These are phyloP conservation scores for Wallacemonas sp. DNA, from an alignment of 208 protist genomes.

Conservation along the genomic window DNA sequence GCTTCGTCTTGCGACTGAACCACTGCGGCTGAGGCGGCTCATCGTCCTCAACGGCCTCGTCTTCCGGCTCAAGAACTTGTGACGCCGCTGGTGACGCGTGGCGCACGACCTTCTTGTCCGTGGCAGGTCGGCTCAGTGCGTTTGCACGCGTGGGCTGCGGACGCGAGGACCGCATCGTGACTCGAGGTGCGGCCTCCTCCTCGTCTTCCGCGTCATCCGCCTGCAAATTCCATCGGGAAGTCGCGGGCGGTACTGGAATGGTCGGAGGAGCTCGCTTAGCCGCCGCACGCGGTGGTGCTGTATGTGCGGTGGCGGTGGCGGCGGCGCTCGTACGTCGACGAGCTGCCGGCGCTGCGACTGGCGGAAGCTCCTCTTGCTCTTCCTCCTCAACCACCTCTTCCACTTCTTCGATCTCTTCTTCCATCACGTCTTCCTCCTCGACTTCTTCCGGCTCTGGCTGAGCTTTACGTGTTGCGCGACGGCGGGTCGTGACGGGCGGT, in stretches of 20 bases:
- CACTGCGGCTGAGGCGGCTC: slow-evolving; percentile 8
- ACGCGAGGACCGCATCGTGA: neutral
- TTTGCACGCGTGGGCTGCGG: slow-evolving; percentile 13
- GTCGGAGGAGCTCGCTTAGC: neutral
- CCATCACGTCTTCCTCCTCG: slow-evolving; percentile 17
- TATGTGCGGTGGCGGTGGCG: too few relatives aligned
- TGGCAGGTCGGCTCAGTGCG: neutral
- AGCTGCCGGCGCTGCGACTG: neutral
- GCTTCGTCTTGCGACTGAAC: slow-evolving; percentile 23
- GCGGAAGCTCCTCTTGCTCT: slow-evolving; percentile 21
- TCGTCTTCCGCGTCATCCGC: slow-evolving; percentile 3
- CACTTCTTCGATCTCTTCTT: slow-evolving; percentile 23
- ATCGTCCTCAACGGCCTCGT: slow-evolving; percentile 7
- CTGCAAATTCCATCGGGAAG: slow-evolving; percentile 7
- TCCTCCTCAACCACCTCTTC: slow-evolving; percentile 20
- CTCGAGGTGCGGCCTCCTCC: slow-evolving; percentile 6
- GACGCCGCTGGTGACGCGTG: too few relatives aligned
- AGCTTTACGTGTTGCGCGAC: slow-evolving; percentile 2
- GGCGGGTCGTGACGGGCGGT: slow-evolving; percentile 1
- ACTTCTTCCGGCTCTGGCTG: slow-evolving; percentile 10
- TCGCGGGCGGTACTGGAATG: neutral
- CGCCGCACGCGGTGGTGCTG: neutral
- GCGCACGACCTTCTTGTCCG: neutral
- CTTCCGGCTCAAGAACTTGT: neutral
- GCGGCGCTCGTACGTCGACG: too few relatives aligned